These are phyloP conservation scores for Alternaria gaisen DNA, from an alignment of 2,329 filamentous ascomycete genomes.

Conservation along the genomic window DNA sequence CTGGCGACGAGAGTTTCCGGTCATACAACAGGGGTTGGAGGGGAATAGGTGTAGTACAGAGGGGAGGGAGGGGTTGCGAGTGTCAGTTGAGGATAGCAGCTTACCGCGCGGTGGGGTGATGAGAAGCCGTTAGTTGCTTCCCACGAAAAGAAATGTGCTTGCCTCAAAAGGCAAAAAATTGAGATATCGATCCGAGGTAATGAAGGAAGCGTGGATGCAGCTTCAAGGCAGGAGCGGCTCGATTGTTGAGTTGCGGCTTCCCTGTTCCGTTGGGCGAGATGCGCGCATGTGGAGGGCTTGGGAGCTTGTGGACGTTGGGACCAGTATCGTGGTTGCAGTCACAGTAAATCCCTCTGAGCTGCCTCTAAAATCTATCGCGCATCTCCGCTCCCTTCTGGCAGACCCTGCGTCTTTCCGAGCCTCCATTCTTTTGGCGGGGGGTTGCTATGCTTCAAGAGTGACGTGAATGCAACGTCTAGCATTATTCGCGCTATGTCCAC, in stretches of 20 bases:
- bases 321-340: neutral
- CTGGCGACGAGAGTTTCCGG: constrained; percentile 27
- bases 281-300: constrained; percentile 7
- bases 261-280: constrained; percentile 19
- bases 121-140: constrained; percentile 9
- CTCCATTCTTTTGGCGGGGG: constrained; percentile 7
- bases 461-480: constrained; percentile 18
- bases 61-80: constrained; percentile 23
- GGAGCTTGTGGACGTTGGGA: neutral
- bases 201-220: constrained; percentile 11
- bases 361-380: neutral
- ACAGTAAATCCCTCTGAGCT: neutral
- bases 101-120: constrained; percentile 12
- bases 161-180: neutral
- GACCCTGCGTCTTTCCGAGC: constrained; percentile 7
- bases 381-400: constrained; percentile 11
- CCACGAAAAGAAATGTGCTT: neutral
- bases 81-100: constrained; percentile 14
- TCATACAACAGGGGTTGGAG: constrained; percentile 25
- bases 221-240: constrained; percentile 13
- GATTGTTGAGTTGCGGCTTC: constrained; percentile 19
- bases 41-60: constrained; percentile 26
- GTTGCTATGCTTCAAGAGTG: constrained; percentile 11
- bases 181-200: neutral
- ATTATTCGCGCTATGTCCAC: constrained; percentile 5